A percentile compares a stretch with the other conserved stretches of the same genome.
Evolutionary conservation across 176 grass and related monocot species (phyloP).

Genomic region (Sorghum bicolor): Sorghum_bicolor_NCBIv3 NC_012877.2:51035001-51035500

Average conservation of each 20-base stretch:
- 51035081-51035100: neutral
- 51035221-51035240: no score
- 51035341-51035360: neutral
- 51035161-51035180: neutral
- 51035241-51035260: no score
- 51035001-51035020: neutral
- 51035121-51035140: neutral
- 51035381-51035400: neutral
- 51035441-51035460: neutral
- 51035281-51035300: no score
- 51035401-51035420: neutral
- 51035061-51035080: neutral
- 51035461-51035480: neutral
- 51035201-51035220: neutral
- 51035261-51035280: no score
- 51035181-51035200: neutral
- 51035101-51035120: neutral
- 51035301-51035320: neutral
- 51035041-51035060: neutral
- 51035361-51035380: neutral
- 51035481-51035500: no score
- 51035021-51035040: neutral
- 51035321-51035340: neutral
- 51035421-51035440: neutral
- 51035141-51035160: neutral